Base-by-base conservation (phyloP, 164 flowering plant species). In the Dillenia turbinata region DNA sequence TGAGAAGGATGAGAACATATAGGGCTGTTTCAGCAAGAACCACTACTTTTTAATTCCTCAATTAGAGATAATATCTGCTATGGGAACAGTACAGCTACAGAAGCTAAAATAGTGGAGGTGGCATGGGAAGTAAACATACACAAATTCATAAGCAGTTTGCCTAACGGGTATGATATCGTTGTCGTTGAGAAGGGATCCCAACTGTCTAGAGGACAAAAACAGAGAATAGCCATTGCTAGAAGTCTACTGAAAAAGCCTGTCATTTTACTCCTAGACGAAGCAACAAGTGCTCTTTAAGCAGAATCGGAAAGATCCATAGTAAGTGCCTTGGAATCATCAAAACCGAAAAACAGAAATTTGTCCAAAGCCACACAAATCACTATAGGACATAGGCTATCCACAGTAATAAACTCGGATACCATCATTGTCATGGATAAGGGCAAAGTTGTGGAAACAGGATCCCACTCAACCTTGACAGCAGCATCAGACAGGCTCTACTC, bases 201-300 rank as follows among this genome's bases (percentile, higher is more conserved):
- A 61, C 85, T 89, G 52, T 86, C 96, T 9, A 89, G 85, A 4
- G 92, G 92, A 53, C 90, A 86, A 58, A 88, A 88, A 66, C 95
- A 86, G 63, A 75, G 90, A 68, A 78, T 85, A 64, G 86, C 92
- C 54, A 85, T 86, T 47, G 89, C 96, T 3, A 85, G 89, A 73
- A 73, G 85, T 54, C 66, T 86, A 49, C 66, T 87, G 46, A 89
- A 83, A 77, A 81, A 67, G 61, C 90, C 92, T 13, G 70, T 73
- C 47, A 81, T 86, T 57, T 57, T 86, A 72, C 79, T 83, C 15
- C 83, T 86, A 16, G 88, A 86, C 70, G 95, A 88, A 73, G 88
- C 90, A 57, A 88, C 90, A 64, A 88, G 96, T 70, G 89, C 90
- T 24, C 86, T 85, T 3, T 88, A 89, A 70, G 77, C 82, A 17